Evolutionary conservation across 1,139 yeast genomes (phyloP), one percentile per base, ranked within the genome.

Genomic region (Arxiozyma bovina): DNA sequence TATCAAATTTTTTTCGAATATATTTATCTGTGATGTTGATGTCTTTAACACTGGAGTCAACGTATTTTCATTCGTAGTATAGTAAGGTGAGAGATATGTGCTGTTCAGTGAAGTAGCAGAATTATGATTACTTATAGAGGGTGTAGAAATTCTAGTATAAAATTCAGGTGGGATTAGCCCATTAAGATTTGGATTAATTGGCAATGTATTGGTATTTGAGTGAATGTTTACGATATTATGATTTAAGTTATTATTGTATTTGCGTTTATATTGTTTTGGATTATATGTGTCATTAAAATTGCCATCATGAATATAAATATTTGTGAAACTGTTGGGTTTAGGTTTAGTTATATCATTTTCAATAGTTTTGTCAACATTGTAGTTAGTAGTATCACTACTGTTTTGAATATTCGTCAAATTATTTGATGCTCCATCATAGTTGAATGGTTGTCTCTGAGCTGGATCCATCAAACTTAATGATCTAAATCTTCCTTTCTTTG

Each of bases 161-260:
- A 68, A 67, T 49, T 66, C 70, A 0, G 71, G 71, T 4, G 71
- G 71, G 20, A 68, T 68, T 50, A 67, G 54, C 1, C 70, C 66
- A n/a, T 52, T 48, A 9, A 30, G 27, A 17, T 23, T 42, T 34
- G 17, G 27, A 34, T 43, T 41, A 30, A 34, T 15, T 8, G 40
- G 40, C 17, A 15, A 15, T 34, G 49, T 42, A 41, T 47, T 54
- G 44, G 48, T 48, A 45, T 55, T 43, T 18, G 54, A 11, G 53
- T 51, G 34, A 45, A 38, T 30, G 41, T 49, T 51, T 25, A 43
- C 20, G 17, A 27, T 17, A 22, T 22, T 44, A 1, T 30, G 22
- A n/a, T 34, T 45, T 15, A 12, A 17, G 12, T 40, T 46, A 45
- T 48, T 47, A 12, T 15, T 50, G 25, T 25, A 41, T 40, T 38